phyloP scores from a whole-genome alignment of 257 asterid genomes.

The Echites panduratus region DNA sequence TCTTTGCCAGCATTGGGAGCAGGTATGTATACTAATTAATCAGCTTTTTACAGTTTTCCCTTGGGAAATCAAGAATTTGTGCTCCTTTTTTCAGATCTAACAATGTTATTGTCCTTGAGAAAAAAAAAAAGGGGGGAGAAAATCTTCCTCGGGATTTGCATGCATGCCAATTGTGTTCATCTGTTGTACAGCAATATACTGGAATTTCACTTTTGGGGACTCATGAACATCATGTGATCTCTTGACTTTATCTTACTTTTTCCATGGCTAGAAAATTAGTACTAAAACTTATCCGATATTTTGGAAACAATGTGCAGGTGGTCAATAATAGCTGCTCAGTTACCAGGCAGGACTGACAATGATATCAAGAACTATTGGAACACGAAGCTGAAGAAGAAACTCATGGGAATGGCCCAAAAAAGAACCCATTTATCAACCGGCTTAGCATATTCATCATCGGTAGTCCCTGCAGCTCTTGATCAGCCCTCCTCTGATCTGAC shows the following conservation, averaged over 20 bases:
- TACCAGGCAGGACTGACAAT: constrained; percentile 83
- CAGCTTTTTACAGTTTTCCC: no score
- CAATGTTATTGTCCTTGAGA: no score
- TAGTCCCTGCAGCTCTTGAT: constrained; percentile 11
- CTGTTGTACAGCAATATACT: no score
- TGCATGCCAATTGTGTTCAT: neutral
- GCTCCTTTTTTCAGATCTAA: no score
- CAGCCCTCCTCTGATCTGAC: constrained; percentile 14
- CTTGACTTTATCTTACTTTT: neutral
- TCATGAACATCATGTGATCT: no score
- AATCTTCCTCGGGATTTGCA: neutral
- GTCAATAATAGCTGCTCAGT: constrained; percentile 76
- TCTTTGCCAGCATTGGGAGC: constrained; percentile 77
- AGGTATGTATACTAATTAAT: constrained; percentile 45
- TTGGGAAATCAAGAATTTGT: no score
- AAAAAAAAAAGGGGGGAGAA: no score
- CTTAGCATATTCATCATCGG: neutral
- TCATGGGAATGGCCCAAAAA: constrained; percentile 26
- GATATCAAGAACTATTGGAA: constrained; percentile 92
- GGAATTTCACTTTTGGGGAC: neutral
- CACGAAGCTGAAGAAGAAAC: constrained; percentile 81
- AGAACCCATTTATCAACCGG: constrained; percentile 17
- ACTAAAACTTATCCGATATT: neutral
- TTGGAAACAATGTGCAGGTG: constrained; percentile 28
- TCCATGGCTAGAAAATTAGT: neutral